Percentiles rank a stretch among this genome's conserved stretches.
These are phyloP conservation scores for Teratosphaeria nubilosa DNA, from an alignment of 2,329 filamentous ascomycete species.

Conservation along the genomic window DNA sequence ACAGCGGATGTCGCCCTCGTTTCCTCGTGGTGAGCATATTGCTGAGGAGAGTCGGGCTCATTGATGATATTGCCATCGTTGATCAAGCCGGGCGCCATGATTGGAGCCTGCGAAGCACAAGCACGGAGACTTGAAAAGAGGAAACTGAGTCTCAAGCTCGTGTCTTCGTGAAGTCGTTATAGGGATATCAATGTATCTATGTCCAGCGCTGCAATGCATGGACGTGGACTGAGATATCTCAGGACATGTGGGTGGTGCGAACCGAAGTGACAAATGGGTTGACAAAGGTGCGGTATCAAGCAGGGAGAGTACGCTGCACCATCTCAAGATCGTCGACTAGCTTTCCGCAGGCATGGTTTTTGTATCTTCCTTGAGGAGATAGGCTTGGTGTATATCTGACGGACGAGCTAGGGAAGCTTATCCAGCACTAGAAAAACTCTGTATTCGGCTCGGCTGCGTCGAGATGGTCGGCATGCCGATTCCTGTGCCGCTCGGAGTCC, in stretches of 20 bases:
- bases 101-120: not conserved
- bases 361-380: not conserved
- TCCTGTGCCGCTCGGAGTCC: not conserved
- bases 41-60: not conserved
- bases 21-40: not conserved
- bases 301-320: not conserved
- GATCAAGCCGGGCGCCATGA: constrained; percentile 2
- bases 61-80: constrained; percentile 16
- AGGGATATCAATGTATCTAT: not conserved
- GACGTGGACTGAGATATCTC: not conserved
- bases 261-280: not conserved
- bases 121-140: not conserved
- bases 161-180: not conserved
- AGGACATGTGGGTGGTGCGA: not conserved
- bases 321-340: not conserved
- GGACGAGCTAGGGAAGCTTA: not conserved
- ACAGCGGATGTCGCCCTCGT: constrained; percentile 24
- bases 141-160: not conserved
- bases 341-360: not conserved
- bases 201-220: not conserved
- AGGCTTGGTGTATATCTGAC: not conserved
- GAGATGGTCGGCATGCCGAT: not conserved
- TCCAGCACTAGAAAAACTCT: not conserved
- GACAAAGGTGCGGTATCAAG: not conserved
- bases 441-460: not conserved